Percentiles rank a stretch among this genome's conserved stretches.
These are phyloP conservation scores for Ogataea philodendri DNA, from an alignment of 805 yeast species.

Conservation along the genomic window DNA sequence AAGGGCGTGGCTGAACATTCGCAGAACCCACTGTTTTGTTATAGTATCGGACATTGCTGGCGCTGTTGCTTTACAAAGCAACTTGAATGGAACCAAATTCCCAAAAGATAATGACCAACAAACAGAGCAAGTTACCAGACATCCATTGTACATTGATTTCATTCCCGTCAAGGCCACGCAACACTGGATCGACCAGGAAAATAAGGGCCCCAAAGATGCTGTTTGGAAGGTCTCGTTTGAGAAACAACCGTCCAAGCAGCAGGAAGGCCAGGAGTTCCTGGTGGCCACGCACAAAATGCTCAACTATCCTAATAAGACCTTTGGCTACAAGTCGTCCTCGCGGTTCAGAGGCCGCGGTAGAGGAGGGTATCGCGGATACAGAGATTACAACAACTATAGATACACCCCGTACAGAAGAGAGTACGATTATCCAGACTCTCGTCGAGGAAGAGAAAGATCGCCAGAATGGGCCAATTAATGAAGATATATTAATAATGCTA, in stretches of 20 bases:
- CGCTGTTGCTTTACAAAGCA: slow-evolving; percentile 36
- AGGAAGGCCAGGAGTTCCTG: slow-evolving; percentile 27
- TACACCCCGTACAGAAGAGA: slow-evolving; percentile 11
- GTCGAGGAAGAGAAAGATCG: slow-evolving; percentile 11
- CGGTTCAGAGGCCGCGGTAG: slow-evolving; percentile 16
- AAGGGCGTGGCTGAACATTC: slow-evolving; percentile 44
- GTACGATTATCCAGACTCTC: slow-evolving; percentile 11
- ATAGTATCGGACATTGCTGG: slow-evolving; percentile 41
- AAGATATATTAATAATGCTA: slow-evolving; percentile 11
- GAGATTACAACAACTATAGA: slow-evolving; percentile 7
- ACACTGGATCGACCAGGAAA: slow-evolving; percentile 47
- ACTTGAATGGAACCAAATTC: slow-evolving; percentile 37
- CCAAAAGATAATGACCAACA: slow-evolving; percentile 29
- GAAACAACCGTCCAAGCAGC: slow-evolving; percentile 33
- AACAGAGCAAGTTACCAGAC: slow-evolving; percentile 21
- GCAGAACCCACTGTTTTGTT: slow-evolving; percentile 43
- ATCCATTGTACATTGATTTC: slow-evolving; percentile 39
- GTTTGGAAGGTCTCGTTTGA: slow-evolving; percentile 44
- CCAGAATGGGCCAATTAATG: slow-evolving; percentile 24
- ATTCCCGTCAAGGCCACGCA: slow-evolving; percentile 45
- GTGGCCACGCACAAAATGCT: slow-evolving; percentile 34
- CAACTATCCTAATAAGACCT: slow-evolving; percentile 33
- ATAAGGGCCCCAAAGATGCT: slow-evolving; percentile 43
- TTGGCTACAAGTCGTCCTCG: slow-evolving; percentile 35
- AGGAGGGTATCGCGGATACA: slow-evolving; percentile 8